These are phyloP conservation scores for Arabidopsis arenosa DNA, from an alignment of 345 rosid species.

Conservation along the genomic window DNA sequence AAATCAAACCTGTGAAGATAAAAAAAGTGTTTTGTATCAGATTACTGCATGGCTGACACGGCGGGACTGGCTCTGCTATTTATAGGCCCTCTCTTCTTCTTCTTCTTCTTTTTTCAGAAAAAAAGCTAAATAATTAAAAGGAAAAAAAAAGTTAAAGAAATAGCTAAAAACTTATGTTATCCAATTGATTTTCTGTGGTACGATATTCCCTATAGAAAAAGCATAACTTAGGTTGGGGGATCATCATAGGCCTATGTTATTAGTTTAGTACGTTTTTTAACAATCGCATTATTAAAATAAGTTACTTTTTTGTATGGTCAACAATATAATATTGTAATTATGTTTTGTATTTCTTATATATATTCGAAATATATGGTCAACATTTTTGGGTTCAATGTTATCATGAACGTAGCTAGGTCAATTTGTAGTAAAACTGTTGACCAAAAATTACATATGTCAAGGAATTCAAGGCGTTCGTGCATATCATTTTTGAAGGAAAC, in stretches of 20 bases:
- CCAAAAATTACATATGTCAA: background rate
- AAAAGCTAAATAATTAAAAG: background rate
- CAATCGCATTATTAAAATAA: slow-evolving; percentile 3
- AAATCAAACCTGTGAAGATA: slow-evolving; percentile 24
- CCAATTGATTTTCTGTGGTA: slow-evolving; percentile 31
- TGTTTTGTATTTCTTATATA: background rate
- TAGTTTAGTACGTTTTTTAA: background rate
- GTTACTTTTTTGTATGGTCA: background rate
- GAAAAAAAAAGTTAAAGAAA: slow-evolving; percentile 18
- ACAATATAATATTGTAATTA: background rate
- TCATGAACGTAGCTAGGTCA: background rate
- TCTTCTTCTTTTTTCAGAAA: background rate
- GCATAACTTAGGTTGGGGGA: slow-evolving; percentile 11
- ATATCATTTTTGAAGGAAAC: background rate
- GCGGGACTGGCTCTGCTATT: slow-evolving; percentile 30
- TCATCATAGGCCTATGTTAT: slow-evolving; percentile 2
- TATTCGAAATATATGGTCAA: slow-evolving; percentile 3
- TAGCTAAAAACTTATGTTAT: slow-evolving; percentile 1
- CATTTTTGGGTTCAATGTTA: slow-evolving; percentile 2
- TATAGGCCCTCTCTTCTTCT: slow-evolving; percentile 28
- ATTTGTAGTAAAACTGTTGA: slow-evolving; percentile 9
- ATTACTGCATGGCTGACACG: slow-evolving; percentile 33
- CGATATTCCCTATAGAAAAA: slow-evolving; percentile 8
- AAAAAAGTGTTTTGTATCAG: slow-evolving; percentile 11
- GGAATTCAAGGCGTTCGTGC: background rate